Evolutionary conservation across 306 rosid genomes (phyloP), one percentile per base, ranked within the genome.

Genomic region (Quercus variabilis): DNA sequence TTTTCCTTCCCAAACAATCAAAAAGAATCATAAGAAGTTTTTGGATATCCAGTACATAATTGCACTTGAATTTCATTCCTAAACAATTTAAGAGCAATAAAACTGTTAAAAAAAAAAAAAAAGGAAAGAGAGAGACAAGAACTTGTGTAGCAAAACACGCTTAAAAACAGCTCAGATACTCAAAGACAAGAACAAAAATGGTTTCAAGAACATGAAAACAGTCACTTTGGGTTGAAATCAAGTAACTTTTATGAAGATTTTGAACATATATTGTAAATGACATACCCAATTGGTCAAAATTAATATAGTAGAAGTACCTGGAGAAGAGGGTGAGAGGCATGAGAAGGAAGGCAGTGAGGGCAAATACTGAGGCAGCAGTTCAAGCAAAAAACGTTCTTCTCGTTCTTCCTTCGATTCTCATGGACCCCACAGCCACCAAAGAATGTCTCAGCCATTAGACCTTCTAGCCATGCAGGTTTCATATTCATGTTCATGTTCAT

Each of bases 401-500:
- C 97, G 94, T 90, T 94, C 94, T 94, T 94, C 92, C 97, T 84
- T 79, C 89, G 91, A 85, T 79, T 80, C 33, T 78, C 62, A 85
- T 94, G 98, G 96, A 82, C 90, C 91, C 90, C 96, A 90, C 98
- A 94, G 18, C 73, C 92, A 65, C 94, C 89, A 89, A 94, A 94
- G 98, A 94, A 93, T 84, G 97, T 90, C 89, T 91, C 92, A 21
- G 72, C 91, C 90, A 93, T 92, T 55, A 94, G 65, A 18, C 89
- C 87, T 79, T 90, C 87, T 43, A 94, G 90, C 98, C 98, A 94
- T 90, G 98, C 98, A 90, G 98, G 97, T 63, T 87, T 89, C 87
- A 69, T 84, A 23, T 72, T 69, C 77, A 76, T 86, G 38, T 67
- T 49, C 54, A 49, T 33, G 78, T 31, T 56, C 69, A n/a, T 73